Evolutionary conservation across 2,329 filamentous ascomycete genomes (phyloP).

Genomic region (Colletotrichum cordylinicola): DNA sequence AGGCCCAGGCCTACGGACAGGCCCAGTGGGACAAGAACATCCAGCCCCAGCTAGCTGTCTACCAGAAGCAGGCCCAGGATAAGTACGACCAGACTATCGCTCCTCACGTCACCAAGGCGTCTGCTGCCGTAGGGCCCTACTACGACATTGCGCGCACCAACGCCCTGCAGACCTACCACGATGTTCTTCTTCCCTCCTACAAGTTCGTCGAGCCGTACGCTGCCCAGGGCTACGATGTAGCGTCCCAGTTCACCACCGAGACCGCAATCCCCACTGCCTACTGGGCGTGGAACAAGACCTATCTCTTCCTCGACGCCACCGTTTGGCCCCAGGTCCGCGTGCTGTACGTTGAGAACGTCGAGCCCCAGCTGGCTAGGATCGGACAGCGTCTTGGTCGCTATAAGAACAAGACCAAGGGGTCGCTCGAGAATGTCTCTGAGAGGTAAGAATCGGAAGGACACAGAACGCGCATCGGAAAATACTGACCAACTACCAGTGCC

Average conservation of each 20-base stretch:
- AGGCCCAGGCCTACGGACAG: slow-evolving; percentile 69
- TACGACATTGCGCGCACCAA: slow-evolving; percentile 70
- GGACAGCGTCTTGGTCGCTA: slow-evolving; percentile 86
- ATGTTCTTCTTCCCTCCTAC: slow-evolving; percentile 78
- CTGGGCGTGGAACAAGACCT: slow-evolving; percentile 73
- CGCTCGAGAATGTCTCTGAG: slow-evolving; percentile 36
- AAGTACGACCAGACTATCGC: slow-evolving; percentile 76
- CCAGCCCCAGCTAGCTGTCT: slow-evolving; percentile 74
- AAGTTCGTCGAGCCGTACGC: slow-evolving; percentile 76
- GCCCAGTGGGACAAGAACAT: slow-evolving; percentile 81
- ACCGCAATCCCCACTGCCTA: slow-evolving; percentile 76
- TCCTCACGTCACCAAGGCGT: slow-evolving; percentile 73
- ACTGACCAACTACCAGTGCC: neutral
- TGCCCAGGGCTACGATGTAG: slow-evolving; percentile 68
- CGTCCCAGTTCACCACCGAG: slow-evolving; percentile 70
- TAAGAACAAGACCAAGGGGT: slow-evolving; percentile 52
- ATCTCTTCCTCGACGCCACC: slow-evolving; percentile 74
- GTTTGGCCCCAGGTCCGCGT: slow-evolving; percentile 83
- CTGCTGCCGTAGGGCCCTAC: slow-evolving; percentile 70
- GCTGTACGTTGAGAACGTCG: slow-evolving; percentile 89
- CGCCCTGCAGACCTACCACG: slow-evolving; percentile 71
- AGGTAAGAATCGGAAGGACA: slow-evolving; percentile 27
- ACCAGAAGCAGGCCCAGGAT: slow-evolving; percentile 63
- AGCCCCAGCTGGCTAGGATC: slow-evolving; percentile 93
- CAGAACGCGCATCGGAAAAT: rapidly evolving